These are phyloP conservation scores for Dendryphion nanum DNA, from an alignment of 2,329 filamentous ascomycete species.

Conservation along the genomic window DNA sequence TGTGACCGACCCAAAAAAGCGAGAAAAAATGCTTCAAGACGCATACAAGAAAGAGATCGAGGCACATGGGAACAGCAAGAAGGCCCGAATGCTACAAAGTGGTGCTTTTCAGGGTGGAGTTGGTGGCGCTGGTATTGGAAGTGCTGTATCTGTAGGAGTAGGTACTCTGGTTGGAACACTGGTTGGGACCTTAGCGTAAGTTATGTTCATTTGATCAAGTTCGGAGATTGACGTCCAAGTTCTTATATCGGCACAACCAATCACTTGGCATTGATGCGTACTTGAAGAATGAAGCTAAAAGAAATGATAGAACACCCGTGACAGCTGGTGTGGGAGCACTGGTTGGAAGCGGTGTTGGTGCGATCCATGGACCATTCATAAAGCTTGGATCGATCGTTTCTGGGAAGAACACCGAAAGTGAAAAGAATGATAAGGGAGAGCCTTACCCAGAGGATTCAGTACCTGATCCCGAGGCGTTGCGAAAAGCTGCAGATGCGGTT, in stretches of 20 bases:
- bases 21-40: slow-evolving; percentile 33
- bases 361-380: slow-evolving; percentile 44
- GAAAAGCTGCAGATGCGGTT: slow-evolving; percentile 23
- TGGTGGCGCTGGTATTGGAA: slow-evolving; percentile 44
- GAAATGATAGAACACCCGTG: too few species aligned
- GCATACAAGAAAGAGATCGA: slow-evolving; percentile 34
- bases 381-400: slow-evolving; percentile 25
- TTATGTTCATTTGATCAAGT: too few species aligned
- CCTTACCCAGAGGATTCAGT: slow-evolving; percentile 20
- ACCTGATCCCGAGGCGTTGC: slow-evolving; percentile 23
- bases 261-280: too few species aligned
- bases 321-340: slow-evolving; percentile 40
- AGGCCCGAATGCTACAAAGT: slow-evolving; percentile 30
- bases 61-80: slow-evolving; percentile 34
- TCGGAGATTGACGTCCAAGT: too few species aligned
- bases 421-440: slow-evolving; percentile 6
- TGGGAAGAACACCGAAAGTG: slow-evolving; percentile 10
- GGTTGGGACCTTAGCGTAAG: too few species aligned
- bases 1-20: slow-evolving; percentile 32
- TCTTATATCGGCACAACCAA: too few species aligned
- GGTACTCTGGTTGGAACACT: slow-evolving; percentile 44
- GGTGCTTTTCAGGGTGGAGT: slow-evolving; percentile 42
- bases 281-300: too few species aligned
- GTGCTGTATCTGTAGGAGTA: slow-evolving; percentile 41
- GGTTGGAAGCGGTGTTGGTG: slow-evolving; percentile 42